Conservation (phyloP, 177 flowering plant species). For the Telopea speciosissima region DNA sequence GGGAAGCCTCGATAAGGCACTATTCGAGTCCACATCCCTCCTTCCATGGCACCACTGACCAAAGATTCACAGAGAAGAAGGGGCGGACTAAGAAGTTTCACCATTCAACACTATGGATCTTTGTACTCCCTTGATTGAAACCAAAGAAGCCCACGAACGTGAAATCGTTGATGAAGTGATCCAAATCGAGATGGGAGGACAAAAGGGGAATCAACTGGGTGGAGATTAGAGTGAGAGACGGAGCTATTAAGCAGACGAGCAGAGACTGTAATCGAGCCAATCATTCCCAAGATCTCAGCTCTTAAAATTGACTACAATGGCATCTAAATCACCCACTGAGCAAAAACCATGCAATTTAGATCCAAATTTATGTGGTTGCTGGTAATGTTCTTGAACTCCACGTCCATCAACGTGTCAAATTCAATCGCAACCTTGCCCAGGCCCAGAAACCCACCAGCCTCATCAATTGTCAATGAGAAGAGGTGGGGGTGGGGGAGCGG, state of each 20-base stretch:
- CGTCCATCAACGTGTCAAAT: constrained; percentile 91
- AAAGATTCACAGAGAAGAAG: too few species aligned
- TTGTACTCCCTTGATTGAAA: constrained; percentile 98
- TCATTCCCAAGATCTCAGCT: constrained; percentile 67
- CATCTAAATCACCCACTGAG: constrained; percentile 48
- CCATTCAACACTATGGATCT: constrained; percentile 74
- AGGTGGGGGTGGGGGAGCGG: too few species aligned
- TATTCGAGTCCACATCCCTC: too few species aligned
- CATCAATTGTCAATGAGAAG: too few species aligned
- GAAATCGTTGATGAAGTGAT: constrained; percentile 47
- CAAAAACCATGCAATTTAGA: constrained; percentile 58
- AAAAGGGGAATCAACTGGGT: constrained; percentile 54
- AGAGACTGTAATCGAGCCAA: constrained; percentile 68
- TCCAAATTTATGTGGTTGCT: constrained; percentile 95
- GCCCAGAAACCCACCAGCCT: too few species aligned
- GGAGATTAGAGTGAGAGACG: constrained; percentile 65
- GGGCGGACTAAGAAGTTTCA: too few species aligned
- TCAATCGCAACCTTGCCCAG: constrained; percentile 91
- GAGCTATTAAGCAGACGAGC: constrained; percentile 32
- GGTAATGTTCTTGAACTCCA: constrained; percentile 59
- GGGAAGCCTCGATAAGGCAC: too few species aligned
- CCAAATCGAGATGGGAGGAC: constrained; percentile 46
- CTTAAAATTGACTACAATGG: constrained; percentile 55
- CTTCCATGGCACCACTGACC: too few species aligned
- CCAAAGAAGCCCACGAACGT: constrained; percentile 90